A percentile compares a stretch with the other conserved stretches of the same genome.
Conservation (phyloP, 202 grass and related monocot species). For the Setaria viridis region DNA sequence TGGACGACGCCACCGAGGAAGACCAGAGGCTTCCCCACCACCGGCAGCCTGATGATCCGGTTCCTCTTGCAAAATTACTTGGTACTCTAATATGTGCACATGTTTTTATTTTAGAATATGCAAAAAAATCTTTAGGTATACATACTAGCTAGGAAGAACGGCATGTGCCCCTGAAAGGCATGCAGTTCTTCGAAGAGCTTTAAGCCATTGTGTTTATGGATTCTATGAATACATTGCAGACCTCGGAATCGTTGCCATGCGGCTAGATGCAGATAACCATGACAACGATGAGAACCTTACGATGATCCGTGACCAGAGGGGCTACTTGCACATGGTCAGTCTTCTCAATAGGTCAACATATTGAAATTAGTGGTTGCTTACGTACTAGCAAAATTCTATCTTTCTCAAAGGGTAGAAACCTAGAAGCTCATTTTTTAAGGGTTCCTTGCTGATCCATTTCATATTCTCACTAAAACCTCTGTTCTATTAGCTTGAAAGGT, state of each 20-base stretch:
- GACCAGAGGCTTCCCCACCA: constrained; percentile 50
- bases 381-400: neutral
- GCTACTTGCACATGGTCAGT: constrained; percentile 37
- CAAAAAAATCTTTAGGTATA: neutral
- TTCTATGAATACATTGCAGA: neutral
- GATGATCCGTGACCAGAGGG: constrained; percentile 24
- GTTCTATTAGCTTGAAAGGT: neutral
- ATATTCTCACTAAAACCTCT: neutral
- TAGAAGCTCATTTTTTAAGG: neutral
- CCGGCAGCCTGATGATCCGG: constrained; percentile 21
- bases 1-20: constrained; percentile 41
- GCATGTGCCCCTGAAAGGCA: neutral
- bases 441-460: neutral
- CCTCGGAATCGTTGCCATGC: constrained; percentile 38
- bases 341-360: constrained; percentile 5
- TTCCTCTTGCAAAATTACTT: constrained; percentile 36
- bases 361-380: neutral
- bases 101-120: neutral
- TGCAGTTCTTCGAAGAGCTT: neutral
- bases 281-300: constrained; percentile 43
- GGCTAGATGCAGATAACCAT: constrained; percentile 37
- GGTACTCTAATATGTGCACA: constrained; percentile 2
- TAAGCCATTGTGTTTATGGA: neutral
- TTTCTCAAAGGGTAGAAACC: neutral
- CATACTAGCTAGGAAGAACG: neutral